Evolutionary conservation across 345 rosid species (phyloP).

Genomic region (Euphorbia tirucalli): DNA sequence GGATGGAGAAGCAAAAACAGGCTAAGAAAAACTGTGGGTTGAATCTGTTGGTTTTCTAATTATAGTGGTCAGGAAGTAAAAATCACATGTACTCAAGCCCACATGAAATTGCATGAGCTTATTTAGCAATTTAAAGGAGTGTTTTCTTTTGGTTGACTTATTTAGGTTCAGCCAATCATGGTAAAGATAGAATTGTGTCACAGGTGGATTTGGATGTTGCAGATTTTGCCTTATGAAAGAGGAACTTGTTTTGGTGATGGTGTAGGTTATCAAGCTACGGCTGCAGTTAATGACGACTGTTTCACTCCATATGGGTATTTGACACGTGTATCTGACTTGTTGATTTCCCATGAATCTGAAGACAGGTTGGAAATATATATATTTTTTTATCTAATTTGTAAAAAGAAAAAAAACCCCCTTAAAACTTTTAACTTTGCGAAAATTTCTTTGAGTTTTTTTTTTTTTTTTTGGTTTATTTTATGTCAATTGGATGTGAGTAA

Average conservation of each 20-base stretch:
- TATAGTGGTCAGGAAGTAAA: not conserved
- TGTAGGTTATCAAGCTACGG: too few relatives aligned
- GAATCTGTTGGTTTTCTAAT: not conserved
- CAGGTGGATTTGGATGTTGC: not conserved
- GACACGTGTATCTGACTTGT: too few relatives aligned
- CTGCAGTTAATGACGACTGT: not conserved
- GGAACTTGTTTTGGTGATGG: not conserved
- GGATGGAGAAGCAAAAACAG: conserved; percentile 3
- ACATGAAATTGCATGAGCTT: not conserved
- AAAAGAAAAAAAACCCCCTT: too few relatives aligned
- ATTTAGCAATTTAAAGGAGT: too few relatives aligned
- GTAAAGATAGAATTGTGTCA: too few relatives aligned
- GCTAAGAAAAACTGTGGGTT: conserved; percentile 11
- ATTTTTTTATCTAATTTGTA: too few relatives aligned
- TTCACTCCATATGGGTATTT: not conserved
- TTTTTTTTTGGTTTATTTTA: too few relatives aligned
- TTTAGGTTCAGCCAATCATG: not conserved
- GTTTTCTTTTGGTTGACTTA: not conserved
- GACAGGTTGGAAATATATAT: too few relatives aligned
- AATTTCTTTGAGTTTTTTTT: too few relatives aligned
- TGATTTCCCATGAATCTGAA: too few relatives aligned
- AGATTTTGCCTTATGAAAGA: not conserved
- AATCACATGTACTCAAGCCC: not conserved
- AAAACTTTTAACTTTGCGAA: too few relatives aligned
- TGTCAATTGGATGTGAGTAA: too few relatives aligned